Evolutionary conservation across 495 filamentous ascomycete genomes (phyloP).

Genomic region (Symbiotaphrina buchneri): DNA sequence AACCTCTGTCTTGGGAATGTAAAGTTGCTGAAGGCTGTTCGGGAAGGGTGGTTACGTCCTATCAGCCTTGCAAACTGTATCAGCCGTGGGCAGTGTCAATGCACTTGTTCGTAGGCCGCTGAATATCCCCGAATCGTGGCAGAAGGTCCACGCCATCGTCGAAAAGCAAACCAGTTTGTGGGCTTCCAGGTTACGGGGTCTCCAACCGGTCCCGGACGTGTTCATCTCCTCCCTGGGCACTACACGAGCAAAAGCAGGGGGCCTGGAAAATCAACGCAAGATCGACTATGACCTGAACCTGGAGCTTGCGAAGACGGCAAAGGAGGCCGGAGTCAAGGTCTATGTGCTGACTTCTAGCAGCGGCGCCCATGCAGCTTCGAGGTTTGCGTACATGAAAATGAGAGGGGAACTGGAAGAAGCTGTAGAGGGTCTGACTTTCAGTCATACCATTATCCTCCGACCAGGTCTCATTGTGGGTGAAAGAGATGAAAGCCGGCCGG

Average conservation of each 20-base stretch:
- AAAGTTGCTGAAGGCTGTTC: slow-evolving; percentile 1
- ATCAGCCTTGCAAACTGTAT: background rate
- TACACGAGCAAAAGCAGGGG: slow-evolving; percentile 38
- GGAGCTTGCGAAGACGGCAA: slow-evolving; percentile 41
- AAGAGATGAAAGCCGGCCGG: slow-evolving; percentile 30
- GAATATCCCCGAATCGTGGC: slow-evolving; percentile 1
- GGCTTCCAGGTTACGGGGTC: slow-evolving; percentile 25
- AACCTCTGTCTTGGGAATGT: background rate
- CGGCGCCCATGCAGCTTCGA: slow-evolving; percentile 22
- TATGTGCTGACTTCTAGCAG: slow-evolving; percentile 45
- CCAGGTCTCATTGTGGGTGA: slow-evolving; percentile 57
- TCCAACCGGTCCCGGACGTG: slow-evolving; percentile 30
- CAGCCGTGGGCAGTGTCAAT: background rate
- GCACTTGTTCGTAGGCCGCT: slow-evolving; percentile 1
- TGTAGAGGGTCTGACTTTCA: slow-evolving; percentile 47
- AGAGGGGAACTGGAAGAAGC: slow-evolving; percentile 64
- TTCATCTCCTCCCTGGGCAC: slow-evolving; percentile 48
- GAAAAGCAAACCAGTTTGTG: slow-evolving; percentile 27
- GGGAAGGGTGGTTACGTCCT: slow-evolving; percentile 5
- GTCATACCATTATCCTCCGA: slow-evolving; percentile 46
- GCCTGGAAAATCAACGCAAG: slow-evolving; percentile 50
- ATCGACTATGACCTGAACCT: slow-evolving; percentile 58
- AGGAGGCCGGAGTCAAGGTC: slow-evolving; percentile 33
- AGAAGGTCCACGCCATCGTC: slow-evolving; percentile 25
- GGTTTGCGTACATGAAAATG: slow-evolving; percentile 23